Base-by-base conservation (phyloP, 1,139 yeast genomes). In the Magnusiomyces ingens region DNA sequence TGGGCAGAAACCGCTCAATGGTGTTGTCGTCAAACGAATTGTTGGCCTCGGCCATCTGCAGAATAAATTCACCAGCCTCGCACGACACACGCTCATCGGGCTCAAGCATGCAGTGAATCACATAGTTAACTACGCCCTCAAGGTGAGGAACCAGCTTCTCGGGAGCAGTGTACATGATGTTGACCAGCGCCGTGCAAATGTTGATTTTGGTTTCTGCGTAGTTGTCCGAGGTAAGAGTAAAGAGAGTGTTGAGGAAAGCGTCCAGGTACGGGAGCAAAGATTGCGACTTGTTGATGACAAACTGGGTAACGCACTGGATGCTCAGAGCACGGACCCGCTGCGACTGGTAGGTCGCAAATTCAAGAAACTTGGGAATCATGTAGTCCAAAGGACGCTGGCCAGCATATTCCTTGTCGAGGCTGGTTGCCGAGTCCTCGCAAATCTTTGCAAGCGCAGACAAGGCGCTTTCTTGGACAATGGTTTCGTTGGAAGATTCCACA, bases 1-100 rank as follows among this genome's bases (percentile, higher is more conserved):
- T 69, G 12, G 75, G 72, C 52, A 94, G 73, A 19, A 18, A 45
- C 6, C 37, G 29, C 13, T 15, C 15, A 36, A 45, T 18, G 19
- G 36, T 21, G 61, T 80, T 80, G 1, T 85, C 83, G 44, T 64
- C 59, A 38, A 65, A 59, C 19, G 65, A 59, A 12, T 62, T 61
- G 43, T 64, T 65, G 15, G 81, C 72, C 12, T 89, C 85, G 0
- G 95, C 82, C 55, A 93, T 75, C 1, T 87, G 82, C 52, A 93
- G 76, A 58, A 94, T 73, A 63, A 93, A 90, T 70, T 93, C 99
- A 69, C 96, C 89, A 1, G 96, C 98, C 67, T 90, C 96, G 50
- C 90, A 74, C 0, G 96, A 86, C 43, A 90, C 94, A 54, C 77
- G 83, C 58, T 86, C 94, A 58, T 82, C 81, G 10, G 72, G 71